Evolutionary conservation across 768 basidiomycete genomes (phyloP).

Genomic region (Serendipita sp.): DNA sequence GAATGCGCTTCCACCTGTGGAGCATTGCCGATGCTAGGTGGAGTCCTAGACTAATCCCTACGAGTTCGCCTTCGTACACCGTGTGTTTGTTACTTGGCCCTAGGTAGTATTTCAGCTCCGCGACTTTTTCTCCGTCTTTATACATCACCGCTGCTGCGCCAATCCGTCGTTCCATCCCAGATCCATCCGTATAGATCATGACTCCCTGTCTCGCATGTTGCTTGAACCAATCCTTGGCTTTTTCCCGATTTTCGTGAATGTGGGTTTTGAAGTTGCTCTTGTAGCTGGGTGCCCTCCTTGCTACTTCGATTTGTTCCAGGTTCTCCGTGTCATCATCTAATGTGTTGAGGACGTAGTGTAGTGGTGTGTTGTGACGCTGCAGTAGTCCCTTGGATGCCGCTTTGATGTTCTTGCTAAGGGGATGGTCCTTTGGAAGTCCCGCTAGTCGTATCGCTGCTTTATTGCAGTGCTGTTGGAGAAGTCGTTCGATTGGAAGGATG

Average conservation of each 20-base stretch:
- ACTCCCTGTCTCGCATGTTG: neutral
- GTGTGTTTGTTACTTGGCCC: neutral
- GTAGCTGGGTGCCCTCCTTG: neutral
- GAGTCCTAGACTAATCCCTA: neutral
- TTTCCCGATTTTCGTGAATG: neutral
- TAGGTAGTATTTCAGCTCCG: neutral
- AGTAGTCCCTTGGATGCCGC: neutral
- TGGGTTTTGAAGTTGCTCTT: neutral
- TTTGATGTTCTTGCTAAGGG: neutral
- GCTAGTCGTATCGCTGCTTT: slow-evolving; percentile 6
- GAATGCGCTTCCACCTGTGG: no score
- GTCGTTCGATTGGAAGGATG: slow-evolving; percentile 7
- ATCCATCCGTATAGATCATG: slow-evolving; percentile 3
- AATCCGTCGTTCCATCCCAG: slow-evolving; percentile 6
- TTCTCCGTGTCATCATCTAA: slow-evolving; percentile 3
- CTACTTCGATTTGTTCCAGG: slow-evolving; percentile 11
- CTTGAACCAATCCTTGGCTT: neutral
- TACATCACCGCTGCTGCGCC: slow-evolving; percentile 10
- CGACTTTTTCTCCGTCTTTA: neutral
- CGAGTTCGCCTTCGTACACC: neutral
- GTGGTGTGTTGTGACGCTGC: slow-evolving; percentile 10
- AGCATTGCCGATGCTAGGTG: neutral
- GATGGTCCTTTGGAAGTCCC: slow-evolving; percentile 1
- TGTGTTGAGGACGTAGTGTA: slow-evolving; percentile 14
- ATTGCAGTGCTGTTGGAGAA: neutral